These are phyloP conservation scores for Syzygium malaccense DNA, from an alignment of 441 rosid genomes.

Conservation along the genomic window DNA sequence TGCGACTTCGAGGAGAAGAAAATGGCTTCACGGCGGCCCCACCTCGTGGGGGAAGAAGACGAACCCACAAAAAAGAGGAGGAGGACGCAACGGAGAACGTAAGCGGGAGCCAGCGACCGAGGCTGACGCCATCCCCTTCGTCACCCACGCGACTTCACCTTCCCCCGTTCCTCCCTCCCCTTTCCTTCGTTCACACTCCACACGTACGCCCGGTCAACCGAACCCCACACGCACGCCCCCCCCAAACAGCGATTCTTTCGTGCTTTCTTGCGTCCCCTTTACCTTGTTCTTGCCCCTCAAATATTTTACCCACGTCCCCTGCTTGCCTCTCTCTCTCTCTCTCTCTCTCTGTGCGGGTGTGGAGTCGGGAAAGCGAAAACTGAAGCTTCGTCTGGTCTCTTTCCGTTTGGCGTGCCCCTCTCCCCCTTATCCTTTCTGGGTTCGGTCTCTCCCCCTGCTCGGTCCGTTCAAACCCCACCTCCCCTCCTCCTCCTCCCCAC, in stretches of 20 bases:
- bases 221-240: background rate
- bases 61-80: too few relatives aligned
- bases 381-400: constrained; percentile 19
- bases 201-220: background rate
- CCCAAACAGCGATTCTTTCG: background rate
- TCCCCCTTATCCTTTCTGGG: background rate
- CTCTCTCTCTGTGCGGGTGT: background rate
- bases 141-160: constrained; percentile 45
- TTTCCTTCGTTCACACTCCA: background rate
- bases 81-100: constrained; percentile 28
- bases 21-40: background rate
- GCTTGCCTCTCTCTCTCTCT: background rate
- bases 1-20: background rate
- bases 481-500: background rate
- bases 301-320: background rate
- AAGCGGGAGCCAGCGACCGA: constrained; percentile 19
- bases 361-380: constrained; percentile 12
- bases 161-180: background rate
- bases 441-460: background rate
- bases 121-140: constrained; percentile 24
- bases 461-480: background rate
- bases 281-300: background rate
- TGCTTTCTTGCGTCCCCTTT: too few relatives aligned
- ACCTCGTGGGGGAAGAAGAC: too few relatives aligned
- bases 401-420: background rate